Percentiles rank a stretch among this genome's conserved stretches.
phyloP scores from a whole-genome alignment of 2,329 filamentous ascomycete genomes.

The Falciphora oryzae region DNA sequence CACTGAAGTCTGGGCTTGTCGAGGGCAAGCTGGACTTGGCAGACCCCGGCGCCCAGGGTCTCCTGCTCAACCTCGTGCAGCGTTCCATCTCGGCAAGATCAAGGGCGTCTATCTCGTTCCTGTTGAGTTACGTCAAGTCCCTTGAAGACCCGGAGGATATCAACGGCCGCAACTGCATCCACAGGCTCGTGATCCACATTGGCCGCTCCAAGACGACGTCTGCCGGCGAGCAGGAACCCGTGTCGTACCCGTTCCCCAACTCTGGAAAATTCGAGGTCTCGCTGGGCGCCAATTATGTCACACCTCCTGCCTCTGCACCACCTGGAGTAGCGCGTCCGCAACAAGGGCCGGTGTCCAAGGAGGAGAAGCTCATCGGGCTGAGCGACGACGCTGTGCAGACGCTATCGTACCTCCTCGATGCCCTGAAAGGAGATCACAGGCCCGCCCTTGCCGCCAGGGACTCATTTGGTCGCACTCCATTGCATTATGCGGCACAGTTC shows the following conservation, averaged over 20 bases:
- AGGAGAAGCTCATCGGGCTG: constrained; percentile 58
- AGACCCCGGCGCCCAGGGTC: constrained; percentile 51
- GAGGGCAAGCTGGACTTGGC: constrained; percentile 50
- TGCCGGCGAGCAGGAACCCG: constrained; percentile 42
- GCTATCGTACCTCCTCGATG: constrained; percentile 56
- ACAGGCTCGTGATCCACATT: constrained; percentile 87
- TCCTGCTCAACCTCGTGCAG: constrained; percentile 78
- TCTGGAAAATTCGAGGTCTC: constrained; percentile 30
- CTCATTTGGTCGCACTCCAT: constrained; percentile 72
- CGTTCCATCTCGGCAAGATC: constrained; percentile 67
- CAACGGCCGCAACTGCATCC: constrained; percentile 88
- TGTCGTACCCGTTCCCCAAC: constrained; percentile 43
- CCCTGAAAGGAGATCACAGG: constrained; percentile 62
- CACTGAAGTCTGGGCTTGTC: constrained; percentile 50
- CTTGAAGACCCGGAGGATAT: constrained; percentile 88
- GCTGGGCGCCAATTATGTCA: constrained; percentile 67
- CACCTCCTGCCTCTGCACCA: constrained; percentile 59
- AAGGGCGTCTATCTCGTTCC: constrained; percentile 61
- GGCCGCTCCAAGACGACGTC: constrained; percentile 61
- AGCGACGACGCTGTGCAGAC: constrained; percentile 74
- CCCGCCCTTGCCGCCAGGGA: constrained; percentile 64
- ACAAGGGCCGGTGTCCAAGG: constrained; percentile 57
- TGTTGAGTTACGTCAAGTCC: constrained; percentile 63
- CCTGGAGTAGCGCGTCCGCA: constrained; percentile 39
- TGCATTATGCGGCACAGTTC: constrained; percentile 93